phyloP scores from a whole-genome alignment of 2,329 filamentous ascomycete genomes.

The Ophiocordyceps camponoti-saundersi region DNA sequence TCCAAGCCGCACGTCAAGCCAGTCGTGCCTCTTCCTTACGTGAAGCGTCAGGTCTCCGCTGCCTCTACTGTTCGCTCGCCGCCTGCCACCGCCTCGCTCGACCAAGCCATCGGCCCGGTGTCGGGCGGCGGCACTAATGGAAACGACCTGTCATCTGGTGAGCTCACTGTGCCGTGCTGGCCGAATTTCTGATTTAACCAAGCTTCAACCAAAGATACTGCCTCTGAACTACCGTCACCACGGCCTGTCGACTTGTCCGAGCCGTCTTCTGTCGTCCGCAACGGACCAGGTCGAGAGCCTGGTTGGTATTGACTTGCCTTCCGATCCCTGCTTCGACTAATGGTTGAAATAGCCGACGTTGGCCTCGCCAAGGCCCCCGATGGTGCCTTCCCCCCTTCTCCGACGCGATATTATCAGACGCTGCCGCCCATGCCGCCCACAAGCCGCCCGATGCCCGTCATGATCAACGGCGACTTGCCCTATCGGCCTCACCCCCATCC shows the following conservation, averaged over 20 bases:
- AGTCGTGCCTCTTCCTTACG: slow-evolving; percentile 19
- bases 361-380: slow-evolving; percentile 5
- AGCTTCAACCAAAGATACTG: not conserved
- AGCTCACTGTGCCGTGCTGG: not conserved
- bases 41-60: slow-evolving; percentile 19
- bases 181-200: not conserved
- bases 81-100: slow-evolving; percentile 1
- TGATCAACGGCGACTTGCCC: slow-evolving; percentile 16
- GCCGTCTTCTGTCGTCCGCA: not conserved
- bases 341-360: not conserved
- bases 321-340: not conserved
- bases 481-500: slow-evolving; percentile 14
- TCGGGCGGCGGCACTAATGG: not conserved
- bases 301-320: not conserved
- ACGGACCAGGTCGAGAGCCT: not conserved
- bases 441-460: slow-evolving; percentile 11
- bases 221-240: not conserved
- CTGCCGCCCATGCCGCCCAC: slow-evolving; percentile 24
- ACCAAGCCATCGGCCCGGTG: too few relatives aligned
- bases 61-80: slow-evolving; percentile 10
- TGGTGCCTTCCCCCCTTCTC: slow-evolving; percentile 12
- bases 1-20: slow-evolving; percentile 15
- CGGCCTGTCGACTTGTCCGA: not conserved
- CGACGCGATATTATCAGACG: slow-evolving; percentile 24
- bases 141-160: not conserved